These are phyloP conservation scores for Myriosclerotinia scirpicola DNA, from an alignment of 2,329 filamentous ascomycete species.

Conservation along the genomic window DNA sequence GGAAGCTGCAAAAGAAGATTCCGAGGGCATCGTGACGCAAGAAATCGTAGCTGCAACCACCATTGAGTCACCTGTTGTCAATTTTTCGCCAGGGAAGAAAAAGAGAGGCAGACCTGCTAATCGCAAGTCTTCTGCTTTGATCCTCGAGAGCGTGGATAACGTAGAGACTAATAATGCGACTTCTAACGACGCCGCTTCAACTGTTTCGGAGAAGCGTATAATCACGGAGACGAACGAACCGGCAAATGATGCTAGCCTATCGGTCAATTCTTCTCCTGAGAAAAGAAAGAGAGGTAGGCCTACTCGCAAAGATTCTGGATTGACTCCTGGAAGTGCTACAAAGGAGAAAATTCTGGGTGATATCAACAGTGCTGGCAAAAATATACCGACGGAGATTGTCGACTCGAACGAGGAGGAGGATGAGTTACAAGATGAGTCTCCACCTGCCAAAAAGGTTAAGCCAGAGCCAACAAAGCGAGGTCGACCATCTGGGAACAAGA, in stretches of 20 bases:
- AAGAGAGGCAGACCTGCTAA: slow-evolving; percentile 2
- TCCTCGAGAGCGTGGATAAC: neutral
- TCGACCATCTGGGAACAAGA: neutral
- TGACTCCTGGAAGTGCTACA: neutral
- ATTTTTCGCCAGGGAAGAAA: slow-evolving; percentile 6
- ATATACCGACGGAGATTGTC: neutral
- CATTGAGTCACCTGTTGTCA: neutral
- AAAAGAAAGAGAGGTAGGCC: slow-evolving; percentile 10
- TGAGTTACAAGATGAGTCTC: neutral
- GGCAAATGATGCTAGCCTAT: neutral
- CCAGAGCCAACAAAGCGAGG: slow-evolving; percentile 4
- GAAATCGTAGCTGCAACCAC: neutral
- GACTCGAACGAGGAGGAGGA: slow-evolving; percentile 1
- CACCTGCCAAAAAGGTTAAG: slow-evolving; percentile 1
- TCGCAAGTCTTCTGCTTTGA: neutral
- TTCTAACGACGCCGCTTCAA: neutral
- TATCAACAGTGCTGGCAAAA: neutral
- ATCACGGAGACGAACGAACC: neutral
- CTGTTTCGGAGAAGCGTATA: neutral
- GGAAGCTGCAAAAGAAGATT: neutral
- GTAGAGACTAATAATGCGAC: neutral
- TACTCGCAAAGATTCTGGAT: neutral
- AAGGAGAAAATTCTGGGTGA: neutral
- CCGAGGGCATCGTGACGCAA: neutral
- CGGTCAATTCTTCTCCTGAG: neutral